phyloP scores from a whole-genome alignment of 148 eudicot species.

The Chenopodium suecicum region DNA sequence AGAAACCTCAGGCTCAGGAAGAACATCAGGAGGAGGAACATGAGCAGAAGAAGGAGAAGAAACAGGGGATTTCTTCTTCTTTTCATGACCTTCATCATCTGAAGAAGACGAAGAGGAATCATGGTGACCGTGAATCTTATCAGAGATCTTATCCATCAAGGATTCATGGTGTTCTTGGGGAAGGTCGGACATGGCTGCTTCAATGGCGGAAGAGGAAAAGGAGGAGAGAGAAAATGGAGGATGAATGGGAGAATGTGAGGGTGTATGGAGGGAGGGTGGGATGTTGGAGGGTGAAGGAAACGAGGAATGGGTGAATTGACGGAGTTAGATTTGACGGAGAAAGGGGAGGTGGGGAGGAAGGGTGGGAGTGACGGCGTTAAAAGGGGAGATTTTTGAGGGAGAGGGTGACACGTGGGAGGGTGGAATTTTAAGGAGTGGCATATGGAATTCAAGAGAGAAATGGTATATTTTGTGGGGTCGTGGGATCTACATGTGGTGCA shows the following conservation, averaged over 20 bases:
- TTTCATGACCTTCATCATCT: conserved; percentile 37
- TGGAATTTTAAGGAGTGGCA: conserved; percentile 10
- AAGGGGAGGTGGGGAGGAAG: background rate
- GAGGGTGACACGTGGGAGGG: conserved; percentile 26
- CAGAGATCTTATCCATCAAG: conserved; percentile 59
- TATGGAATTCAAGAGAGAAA: background rate
- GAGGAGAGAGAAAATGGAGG: background rate
- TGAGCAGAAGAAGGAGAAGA: conserved; percentile 27
- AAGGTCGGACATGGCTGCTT: conserved; percentile 47
- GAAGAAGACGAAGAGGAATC: conserved; percentile 49
- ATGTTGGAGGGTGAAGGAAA: background rate
- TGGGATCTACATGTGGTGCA: conserved; percentile 22
- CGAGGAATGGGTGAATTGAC: background rate
- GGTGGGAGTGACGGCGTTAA: conserved; percentile 15
- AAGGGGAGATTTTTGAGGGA: conserved; percentile 21
- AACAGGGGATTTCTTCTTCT: conserved; percentile 22
- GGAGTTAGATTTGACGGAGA: background rate
- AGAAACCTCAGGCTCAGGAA: conserved; percentile 19
- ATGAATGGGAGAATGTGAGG: no score
- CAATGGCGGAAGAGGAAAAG: background rate
- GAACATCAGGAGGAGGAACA: conserved; percentile 34
- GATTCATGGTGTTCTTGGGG: conserved; percentile 48
- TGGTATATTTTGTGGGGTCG: conserved; percentile 12
- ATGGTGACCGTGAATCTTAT: conserved; percentile 35
- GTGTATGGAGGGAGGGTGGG: no score